Base-by-base conservation (phyloP, 352 stramenopile genomes). In the Globisporangium barbulae region DNA sequence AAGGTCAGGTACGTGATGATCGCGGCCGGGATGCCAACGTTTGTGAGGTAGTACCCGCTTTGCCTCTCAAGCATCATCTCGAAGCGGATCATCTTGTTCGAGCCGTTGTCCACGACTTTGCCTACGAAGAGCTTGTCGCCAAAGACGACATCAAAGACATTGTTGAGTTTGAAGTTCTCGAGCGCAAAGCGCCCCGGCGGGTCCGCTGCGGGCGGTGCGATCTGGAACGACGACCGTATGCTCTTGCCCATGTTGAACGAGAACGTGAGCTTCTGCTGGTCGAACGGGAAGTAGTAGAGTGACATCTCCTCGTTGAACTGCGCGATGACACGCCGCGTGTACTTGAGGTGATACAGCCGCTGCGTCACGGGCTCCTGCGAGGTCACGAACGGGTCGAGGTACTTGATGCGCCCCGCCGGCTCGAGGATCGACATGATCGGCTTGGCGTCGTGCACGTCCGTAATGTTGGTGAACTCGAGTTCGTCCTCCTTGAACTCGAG, bases 231-330 rank as follows among this genome's bases (percentile, higher is more conserved):
- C 8, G 67, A 33, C 22, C 19, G 39, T 28, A 74, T 45, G 25
- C 67, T 64, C 57, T 69, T 45, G n/a, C 44, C 25, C 30, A 74
- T 55, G 15, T 69, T 60, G 39, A 78, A 75, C 33, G 64, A 37
- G 53, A 78, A 76, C 37, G 64, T 72, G 50, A 81, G 65, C 63
- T 74, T 75, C 57, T 81, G 73, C 59, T 73, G 70, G 60, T 81
- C 73, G 21, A 78, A 74, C 8, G 73, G 73, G 53, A 81, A 81
- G 21, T 33, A 66, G 44, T 78, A 67, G 21, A 78, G 60, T 30
- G 63, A 45, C 71, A 81, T 78, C 61, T 81, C 67, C 47, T 77
- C 73, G n/a, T 22, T 78, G 49, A 81, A 81, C 9, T 62, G 55
- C 6, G 70, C 73, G 15, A 57, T 55, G 37, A 72, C 22, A 3